A percentile compares a stretch with the other conserved stretches of the same genome.
Conservation (phyloP, 495 filamentous ascomycete genomes). For the Xylaria grammica region DNA sequence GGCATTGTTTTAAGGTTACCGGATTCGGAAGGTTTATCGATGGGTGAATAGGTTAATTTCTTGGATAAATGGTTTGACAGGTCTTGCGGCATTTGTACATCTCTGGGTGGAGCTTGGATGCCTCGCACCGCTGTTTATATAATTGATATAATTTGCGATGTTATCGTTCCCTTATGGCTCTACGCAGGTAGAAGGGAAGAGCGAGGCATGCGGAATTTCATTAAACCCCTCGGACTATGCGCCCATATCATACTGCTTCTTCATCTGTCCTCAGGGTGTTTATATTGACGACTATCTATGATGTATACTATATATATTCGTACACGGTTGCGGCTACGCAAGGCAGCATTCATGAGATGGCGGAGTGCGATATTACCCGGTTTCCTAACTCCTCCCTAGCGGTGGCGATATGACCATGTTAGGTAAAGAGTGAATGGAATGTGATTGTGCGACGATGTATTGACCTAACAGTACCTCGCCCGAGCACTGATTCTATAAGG, state of each 20-base stretch:
- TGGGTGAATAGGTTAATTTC: background rate
- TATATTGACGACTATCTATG: too few species aligned
- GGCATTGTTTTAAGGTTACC: background rate
- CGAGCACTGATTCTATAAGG: too few species aligned
- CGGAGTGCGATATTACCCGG: too few species aligned
- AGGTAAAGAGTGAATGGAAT: background rate
- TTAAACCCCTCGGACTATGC: too few species aligned
- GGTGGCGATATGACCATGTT: too few species aligned
- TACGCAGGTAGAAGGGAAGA: too few species aligned
- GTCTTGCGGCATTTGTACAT: background rate
- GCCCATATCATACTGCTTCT: too few species aligned
- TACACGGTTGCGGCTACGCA: too few species aligned
- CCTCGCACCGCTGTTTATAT: background rate
- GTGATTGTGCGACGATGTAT: background rate
- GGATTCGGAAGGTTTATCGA: background rate
- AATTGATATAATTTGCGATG: background rate
- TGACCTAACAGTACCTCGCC: background rate
- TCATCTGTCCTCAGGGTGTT: too few species aligned
- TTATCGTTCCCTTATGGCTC: background rate
- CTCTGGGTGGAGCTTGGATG: background rate
- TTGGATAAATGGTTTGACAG: background rate
- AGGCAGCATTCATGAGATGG: too few species aligned
- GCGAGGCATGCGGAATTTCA: background rate
- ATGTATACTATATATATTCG: too few species aligned
- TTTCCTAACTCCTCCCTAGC: too few species aligned